These are phyloP conservation scores for Conoideocrella luteorostrata DNA, from an alignment of 2,329 filamentous ascomycete genomes.

Conservation along the genomic window DNA sequence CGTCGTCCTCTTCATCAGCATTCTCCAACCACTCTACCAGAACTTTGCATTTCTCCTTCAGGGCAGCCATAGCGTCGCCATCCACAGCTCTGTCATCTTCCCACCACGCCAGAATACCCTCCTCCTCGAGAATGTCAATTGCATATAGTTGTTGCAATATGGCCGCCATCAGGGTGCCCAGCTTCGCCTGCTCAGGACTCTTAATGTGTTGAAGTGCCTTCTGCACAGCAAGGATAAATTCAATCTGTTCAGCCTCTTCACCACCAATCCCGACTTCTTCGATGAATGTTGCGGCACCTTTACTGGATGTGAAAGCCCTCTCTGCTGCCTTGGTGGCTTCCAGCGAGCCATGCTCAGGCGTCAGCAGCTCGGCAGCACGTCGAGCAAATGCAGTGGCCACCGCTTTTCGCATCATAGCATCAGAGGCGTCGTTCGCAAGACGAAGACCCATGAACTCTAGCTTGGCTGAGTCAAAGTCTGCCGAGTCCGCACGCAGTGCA, in stretches of 20 bases:
- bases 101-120: constrained; percentile 88
- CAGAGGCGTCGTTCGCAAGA: constrained; percentile 83
- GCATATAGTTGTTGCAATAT: constrained; percentile 80
- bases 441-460: constrained; percentile 92
- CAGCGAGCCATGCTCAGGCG: constrained; percentile 42
- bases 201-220: constrained; percentile 65
- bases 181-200: constrained; percentile 43
- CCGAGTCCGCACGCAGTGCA: constrained; percentile 66
- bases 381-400: constrained; percentile 81
- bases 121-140: constrained; percentile 79
- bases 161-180: constrained; percentile 64
- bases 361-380: constrained; percentile 64
- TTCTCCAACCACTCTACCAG: constrained; percentile 82
- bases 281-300: constrained; percentile 50
- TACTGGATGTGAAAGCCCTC: constrained; percentile 48
- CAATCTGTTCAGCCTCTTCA: constrained; percentile 72
- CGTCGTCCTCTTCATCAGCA: constrained; percentile 65
- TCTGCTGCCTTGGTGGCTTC: constrained; percentile 61
- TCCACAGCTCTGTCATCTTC: constrained; percentile 60
- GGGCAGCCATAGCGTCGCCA: constrained; percentile 59
- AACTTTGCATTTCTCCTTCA: constrained; percentile 67
- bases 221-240: constrained; percentile 78
- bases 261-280: constrained; percentile 54
- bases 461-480: constrained; percentile 75
- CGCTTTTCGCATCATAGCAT: constrained; percentile 79